Evolutionary conservation across 2,329 filamentous ascomycete genomes (phyloP), one percentile per base, ranked within the genome.

Genomic region (Nemania sp.): DNA sequence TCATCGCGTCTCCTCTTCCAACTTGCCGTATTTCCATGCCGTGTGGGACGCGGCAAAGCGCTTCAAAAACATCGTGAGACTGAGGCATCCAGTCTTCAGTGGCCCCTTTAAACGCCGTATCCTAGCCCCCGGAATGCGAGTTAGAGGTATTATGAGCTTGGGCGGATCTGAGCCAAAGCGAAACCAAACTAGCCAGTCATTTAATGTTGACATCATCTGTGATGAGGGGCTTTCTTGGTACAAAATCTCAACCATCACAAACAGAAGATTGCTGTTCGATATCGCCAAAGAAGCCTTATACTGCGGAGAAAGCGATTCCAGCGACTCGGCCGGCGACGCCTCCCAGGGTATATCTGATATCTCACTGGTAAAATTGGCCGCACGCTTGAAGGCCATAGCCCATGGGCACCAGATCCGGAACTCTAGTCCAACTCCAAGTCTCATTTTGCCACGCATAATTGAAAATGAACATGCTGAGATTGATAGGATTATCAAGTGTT

Each of bases 201-300:
- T 58, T 63, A 49, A 53, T 24, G 56, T 70, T 37, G 68, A 70
- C 48, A 52, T 69, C 14, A 59, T 70, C 2, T 61, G 62, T 6
- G 66, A 70, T 48, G 64, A 62, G 4, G 68, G 68, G 3, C 53
- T 56, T 12, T 64, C 65, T 5, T 70, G 68, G 68, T 66, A 62
- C 47, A 70, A 70, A 49, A 64, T 70, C 19, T 70, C 68, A 3
- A 64, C 68, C 7, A 66, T 66, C 51, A 68, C 66, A 8, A 70
- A 70, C 42, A 65, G 60, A 34, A 61, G 64, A 28, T 44, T 70
- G 1, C 36, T 67, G 9, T 68, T 66, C 22, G 68, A 70, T 43
- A 61, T 70, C 49, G 68, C 68, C 15, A 69, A 66, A 42, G 68
- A 68, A 50, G 66, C 64, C 17, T 37, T 70, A 14, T 68, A 64